A percentile compares a stretch with the other conserved stretches of the same genome.
Conservation (phyloP, 345 rosid genomes). For the Xanthoceras sorbifolium region DNA sequence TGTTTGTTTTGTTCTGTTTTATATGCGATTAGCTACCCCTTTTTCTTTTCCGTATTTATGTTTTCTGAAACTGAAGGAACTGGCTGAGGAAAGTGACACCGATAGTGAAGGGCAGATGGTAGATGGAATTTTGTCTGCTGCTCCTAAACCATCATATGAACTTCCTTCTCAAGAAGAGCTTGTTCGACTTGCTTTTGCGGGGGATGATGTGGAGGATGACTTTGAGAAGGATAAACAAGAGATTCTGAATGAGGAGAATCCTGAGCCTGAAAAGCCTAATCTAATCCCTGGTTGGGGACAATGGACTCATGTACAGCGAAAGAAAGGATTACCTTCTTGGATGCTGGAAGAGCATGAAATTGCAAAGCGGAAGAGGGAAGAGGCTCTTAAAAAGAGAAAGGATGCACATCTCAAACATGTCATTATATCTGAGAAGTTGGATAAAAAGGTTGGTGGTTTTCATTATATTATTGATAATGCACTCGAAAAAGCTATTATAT, state of each 20-base stretch:
- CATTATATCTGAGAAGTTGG: slow-evolving; percentile 80
- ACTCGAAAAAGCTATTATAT: background rate
- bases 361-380: slow-evolving; percentile 68
- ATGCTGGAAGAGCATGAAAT: slow-evolving; percentile 72
- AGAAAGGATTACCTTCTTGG: slow-evolving; percentile 84
- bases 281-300: slow-evolving; percentile 92
- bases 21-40: slow-evolving; percentile 6
- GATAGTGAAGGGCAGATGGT: slow-evolving; percentile 76
- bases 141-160: slow-evolving; percentile 46
- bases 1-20: slow-evolving; percentile 4
- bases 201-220: slow-evolving; percentile 83
- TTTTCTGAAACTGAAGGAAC: slow-evolving; percentile 40
- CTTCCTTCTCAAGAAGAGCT: slow-evolving; percentile 95
- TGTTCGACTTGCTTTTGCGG: slow-evolving; percentile 83
- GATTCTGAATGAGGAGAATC: slow-evolving; percentile 68
- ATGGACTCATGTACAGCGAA: slow-evolving; percentile 73
- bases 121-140: slow-evolving; percentile 71
- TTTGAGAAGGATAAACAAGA: slow-evolving; percentile 74
- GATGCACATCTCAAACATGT: slow-evolving; percentile 81
- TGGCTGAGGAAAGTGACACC: slow-evolving; percentile 55
- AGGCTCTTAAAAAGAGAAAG: slow-evolving; percentile 73
- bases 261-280: slow-evolving; percentile 82
- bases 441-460: slow-evolving; percentile 64
- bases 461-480: slow-evolving; percentile 9
- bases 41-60: slow-evolving; percentile 13